Base-by-base conservation (phyloP, 805 yeast genomes). In the Kodamaea neixiangensis region DNA sequence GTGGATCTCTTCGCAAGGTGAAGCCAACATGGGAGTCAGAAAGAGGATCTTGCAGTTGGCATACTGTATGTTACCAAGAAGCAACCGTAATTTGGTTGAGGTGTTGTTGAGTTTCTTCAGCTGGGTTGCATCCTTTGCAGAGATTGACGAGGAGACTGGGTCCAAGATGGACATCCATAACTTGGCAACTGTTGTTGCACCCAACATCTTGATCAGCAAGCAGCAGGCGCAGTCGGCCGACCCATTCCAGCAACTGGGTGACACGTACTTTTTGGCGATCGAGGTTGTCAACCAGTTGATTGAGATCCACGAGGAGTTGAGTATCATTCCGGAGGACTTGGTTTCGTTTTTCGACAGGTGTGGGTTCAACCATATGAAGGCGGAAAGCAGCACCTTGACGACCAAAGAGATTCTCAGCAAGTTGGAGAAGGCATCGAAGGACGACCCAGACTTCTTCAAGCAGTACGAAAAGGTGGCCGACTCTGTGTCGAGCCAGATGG, bases 111-210 rank as follows among this genome's bases (percentile, higher is more conserved):
- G 86, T 52, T 94, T 94, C 66, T 81, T 94, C 63, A 86, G 85
- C 67, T 94, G 98, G 98, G 93, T 92, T 2, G 90, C 98, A 0
- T 89, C 98, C 1, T 94, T 94, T 71, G 88, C 97, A 1, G 92
- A 89, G 58, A 82, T 92, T 54, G 97, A 91, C 62, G 96, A 90
- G 59, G 92, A 88, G 58, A 81, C 83, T 18, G 80, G 80, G 0
- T 90, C 97, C 2, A 94, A 93, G 71, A 94, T 94, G 99, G 97
- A 93, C 65, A 82, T 88, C 31, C 96, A 91, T 64, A 94, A 94
- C 66, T 76, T 94, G 55, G 96, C 99, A 1, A 94, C 98, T 0
- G 99, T 94, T 2, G 78, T 94, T 46, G 88, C 97, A 0, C 99
- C 99, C 1, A 94, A 92, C 62, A 85, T 94, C 42, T 74, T 96